Evolutionary conservation across 192 early-diverging fungal species (phyloP), one percentile per base, ranked within the genome.

Genomic region (Backusella tuberculispora): DNA sequence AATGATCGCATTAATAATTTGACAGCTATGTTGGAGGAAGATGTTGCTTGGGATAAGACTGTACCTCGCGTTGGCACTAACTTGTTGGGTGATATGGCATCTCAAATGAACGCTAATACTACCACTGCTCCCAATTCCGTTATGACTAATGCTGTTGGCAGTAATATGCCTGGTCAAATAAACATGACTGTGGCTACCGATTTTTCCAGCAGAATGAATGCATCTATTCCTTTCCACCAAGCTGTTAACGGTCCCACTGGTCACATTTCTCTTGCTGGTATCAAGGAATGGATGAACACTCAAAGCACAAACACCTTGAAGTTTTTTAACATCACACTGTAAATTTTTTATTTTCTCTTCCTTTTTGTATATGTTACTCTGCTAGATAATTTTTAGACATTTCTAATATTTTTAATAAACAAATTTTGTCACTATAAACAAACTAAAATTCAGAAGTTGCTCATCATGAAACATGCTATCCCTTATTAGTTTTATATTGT

Each of bases 11-110:
- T 85, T 15, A 69, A 82, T 4, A 77, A 72, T 3, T 65, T 76
- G 26, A 63, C 56, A 6, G 63, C 40, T 2, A 79, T 85, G 81
- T 78, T 85, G 37, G 14, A 63, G 24, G 79, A 78, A 1, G 84
- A 82, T 45, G 77, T 82, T 63, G 73, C 70, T 2, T 85, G 84
- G 84, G 81, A 85, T 24, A 74, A 74, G 26, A 42, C 19, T 38
- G 67, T 60, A 29, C 63, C 66, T 4, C 72, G 84, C 41, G 60
- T 71, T 34, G 56, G 60, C 26, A 71, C 15, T 2, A 60, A 53
- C 12, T 19, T 53, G 6, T 5, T 71, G 24, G 19, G 29, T 34
- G 26, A 34, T 0, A 17, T 47, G 26, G 24, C 29, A 5, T 17
- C 69, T 17, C 15, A 67, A 4, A 21, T 19, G 38, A 10, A 0